These are phyloP conservation scores for Thymus quinquecostatus DNA, from an alignment of 257 asterid genomes.

Conservation along the genomic window DNA sequence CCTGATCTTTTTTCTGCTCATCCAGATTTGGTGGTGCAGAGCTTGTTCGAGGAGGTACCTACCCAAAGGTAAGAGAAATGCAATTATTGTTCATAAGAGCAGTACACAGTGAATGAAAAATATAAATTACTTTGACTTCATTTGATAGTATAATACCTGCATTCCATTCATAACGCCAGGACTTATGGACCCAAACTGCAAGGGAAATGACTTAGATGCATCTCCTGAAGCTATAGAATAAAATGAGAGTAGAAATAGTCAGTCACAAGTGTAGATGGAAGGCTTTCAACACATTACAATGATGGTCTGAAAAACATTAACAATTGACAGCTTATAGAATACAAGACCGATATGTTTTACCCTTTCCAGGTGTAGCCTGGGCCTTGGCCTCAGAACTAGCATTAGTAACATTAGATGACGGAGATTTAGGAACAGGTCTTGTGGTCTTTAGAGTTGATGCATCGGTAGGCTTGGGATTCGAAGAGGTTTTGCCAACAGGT, in stretches of 20 bases:
- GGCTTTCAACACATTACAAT: slow-evolving; percentile 7
- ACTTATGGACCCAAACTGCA: slow-evolving; percentile 84
- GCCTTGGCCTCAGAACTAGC: slow-evolving; percentile 49
- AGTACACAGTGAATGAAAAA: slow-evolving; percentile 7
- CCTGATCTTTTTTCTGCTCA: slow-evolving; percentile 92
- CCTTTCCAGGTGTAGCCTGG: slow-evolving; percentile 57
- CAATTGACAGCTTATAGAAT: not conserved
- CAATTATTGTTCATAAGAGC: slow-evolving; percentile 19
- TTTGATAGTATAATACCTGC: slow-evolving; percentile 55
- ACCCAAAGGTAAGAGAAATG: slow-evolving; percentile 28
- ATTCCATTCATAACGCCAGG: slow-evolving; percentile 71
- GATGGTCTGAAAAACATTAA: slow-evolving; percentile 1
- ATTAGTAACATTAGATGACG: slow-evolving; percentile 45
- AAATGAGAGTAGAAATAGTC: slow-evolving; percentile 28
- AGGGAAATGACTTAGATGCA: slow-evolving; percentile 56
- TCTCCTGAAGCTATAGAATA: slow-evolving; percentile 54
- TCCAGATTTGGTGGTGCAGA: slow-evolving; percentile 94
- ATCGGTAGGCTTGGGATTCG: slow-evolving; percentile 46
- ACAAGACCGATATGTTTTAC: slow-evolving; percentile 34
- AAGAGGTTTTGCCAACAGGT: slow-evolving; percentile 38
- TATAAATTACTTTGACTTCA: slow-evolving; percentile 8
- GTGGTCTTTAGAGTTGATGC: slow-evolving; percentile 51
- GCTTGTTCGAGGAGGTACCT: slow-evolving; percentile 95
- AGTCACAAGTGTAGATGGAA: slow-evolving; percentile 12
- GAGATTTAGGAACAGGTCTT: slow-evolving; percentile 59